These are phyloP conservation scores for Bauhinia variegata DNA, from an alignment of 306 rosid species.

Conservation along the genomic window DNA sequence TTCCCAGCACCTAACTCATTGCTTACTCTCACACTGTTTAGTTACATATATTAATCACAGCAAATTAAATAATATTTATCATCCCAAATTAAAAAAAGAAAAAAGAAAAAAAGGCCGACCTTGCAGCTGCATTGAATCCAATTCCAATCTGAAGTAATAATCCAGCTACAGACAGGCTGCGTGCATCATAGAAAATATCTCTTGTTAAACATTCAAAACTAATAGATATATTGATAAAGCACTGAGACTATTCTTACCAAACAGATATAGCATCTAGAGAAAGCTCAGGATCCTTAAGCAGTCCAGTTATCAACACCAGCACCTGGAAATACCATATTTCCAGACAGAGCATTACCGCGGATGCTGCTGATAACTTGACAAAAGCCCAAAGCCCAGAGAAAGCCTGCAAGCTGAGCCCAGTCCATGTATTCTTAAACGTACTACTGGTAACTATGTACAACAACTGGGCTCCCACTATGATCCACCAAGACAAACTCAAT, in stretches of 20 bases:
- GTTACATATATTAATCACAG: too few relatives aligned
- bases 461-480: constrained; percentile 63
- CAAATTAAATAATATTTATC: too few relatives aligned
- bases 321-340: constrained; percentile 78
- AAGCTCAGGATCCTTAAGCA: constrained; percentile 64
- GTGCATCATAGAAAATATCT: not conserved
- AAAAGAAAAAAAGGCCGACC: constrained; percentile 37
- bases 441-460: constrained; percentile 41
- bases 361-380: constrained; percentile 56
- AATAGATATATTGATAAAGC: not conserved
- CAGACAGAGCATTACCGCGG: constrained; percentile 83
- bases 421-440: constrained; percentile 55
- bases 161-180: constrained; percentile 59
- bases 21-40: constrained; percentile 73
- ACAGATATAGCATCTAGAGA: constrained; percentile 64
- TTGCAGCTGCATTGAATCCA: constrained; percentile 82
- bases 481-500: constrained; percentile 81
- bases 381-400: constrained; percentile 57
- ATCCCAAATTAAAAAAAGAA: not conserved
- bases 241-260: constrained; percentile 45
- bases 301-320: constrained; percentile 64
- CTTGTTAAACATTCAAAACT: not conserved
- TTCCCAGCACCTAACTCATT: constrained; percentile 79
- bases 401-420: constrained; percentile 52
- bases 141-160: constrained; percentile 50